phyloP scores from a whole-genome alignment of 768 basidiomycete genomes.

The Suillus discolor region DNA sequence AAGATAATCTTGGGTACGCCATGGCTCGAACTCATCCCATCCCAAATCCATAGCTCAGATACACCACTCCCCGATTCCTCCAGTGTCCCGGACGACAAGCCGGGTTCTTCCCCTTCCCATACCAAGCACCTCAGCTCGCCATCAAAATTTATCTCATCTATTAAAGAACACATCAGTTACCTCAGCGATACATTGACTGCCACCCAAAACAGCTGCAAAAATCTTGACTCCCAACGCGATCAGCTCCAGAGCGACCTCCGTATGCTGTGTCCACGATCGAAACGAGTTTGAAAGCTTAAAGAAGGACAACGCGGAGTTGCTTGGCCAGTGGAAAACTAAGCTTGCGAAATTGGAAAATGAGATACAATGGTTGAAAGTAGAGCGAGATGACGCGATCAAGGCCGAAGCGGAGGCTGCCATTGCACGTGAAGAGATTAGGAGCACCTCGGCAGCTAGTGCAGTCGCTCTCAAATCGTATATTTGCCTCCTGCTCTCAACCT shows the following conservation, averaged over 20 bases:
- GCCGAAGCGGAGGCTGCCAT: background rate
- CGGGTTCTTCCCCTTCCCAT: background rate
- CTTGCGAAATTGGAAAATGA: background rate
- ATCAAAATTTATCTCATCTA: background rate
- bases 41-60: background rate
- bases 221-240: background rate
- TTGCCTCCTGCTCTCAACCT: background rate
- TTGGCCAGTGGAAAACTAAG: background rate
- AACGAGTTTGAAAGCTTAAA: background rate
- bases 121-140: background rate
- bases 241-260: background rate
- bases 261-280: background rate
- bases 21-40: conserved; percentile 6
- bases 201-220: background rate
- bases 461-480: background rate
- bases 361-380: background rate
- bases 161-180: background rate
- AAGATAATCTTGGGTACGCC: conserved; percentile 6
- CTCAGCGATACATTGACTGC: background rate
- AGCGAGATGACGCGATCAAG: background rate
- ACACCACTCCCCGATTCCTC: background rate
- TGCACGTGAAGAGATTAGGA: background rate
- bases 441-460: background rate
- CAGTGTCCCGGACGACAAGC: background rate
- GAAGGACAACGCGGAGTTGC: too few species aligned